A percentile compares a stretch with the other conserved stretches of the same genome.
Evolutionary conservation across 192 early-diverging fungal species (phyloP).

Genomic region (Podila epigama): DNA sequence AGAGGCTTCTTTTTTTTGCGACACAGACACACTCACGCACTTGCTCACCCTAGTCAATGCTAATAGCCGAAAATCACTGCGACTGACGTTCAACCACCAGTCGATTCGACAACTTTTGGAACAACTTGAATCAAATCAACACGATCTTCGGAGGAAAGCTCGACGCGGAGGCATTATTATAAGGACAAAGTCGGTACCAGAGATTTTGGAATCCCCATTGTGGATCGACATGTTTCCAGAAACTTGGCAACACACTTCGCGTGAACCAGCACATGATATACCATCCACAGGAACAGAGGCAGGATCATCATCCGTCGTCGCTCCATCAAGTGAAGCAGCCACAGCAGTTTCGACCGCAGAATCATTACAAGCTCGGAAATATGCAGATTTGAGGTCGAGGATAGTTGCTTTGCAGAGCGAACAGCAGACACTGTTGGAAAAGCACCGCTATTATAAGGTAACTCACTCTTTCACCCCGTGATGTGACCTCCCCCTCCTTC

Average conservation of each 20-base stretch:
- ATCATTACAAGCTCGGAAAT: slow-evolving; percentile 19
- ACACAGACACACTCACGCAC: no score
- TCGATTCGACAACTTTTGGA: slow-evolving; percentile 34
- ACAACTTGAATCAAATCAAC: slow-evolving; percentile 32
- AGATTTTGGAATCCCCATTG: slow-evolving; percentile 25
- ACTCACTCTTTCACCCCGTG: not conserved
- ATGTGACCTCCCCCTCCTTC: not conserved
- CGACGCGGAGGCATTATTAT: slow-evolving; percentile 36
- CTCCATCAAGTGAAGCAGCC: not conserved
- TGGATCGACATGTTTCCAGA: slow-evolving; percentile 45
- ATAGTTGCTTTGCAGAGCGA: slow-evolving; percentile 22
- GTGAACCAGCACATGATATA: not conserved
- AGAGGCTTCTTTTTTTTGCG: no score
- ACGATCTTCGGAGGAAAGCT: slow-evolving; percentile 31
- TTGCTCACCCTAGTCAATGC: slow-evolving; percentile 5
- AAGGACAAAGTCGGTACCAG: slow-evolving; percentile 24
- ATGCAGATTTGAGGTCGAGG: slow-evolving; percentile 22
- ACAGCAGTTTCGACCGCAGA: not conserved
- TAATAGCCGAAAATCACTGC: slow-evolving; percentile 16
- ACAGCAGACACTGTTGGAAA: slow-evolving; percentile 22
- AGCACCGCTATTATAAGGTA: slow-evolving; percentile 44
- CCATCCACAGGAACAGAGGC: not conserved
- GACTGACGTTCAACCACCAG: slow-evolving; percentile 29
- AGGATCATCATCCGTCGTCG: not conserved
- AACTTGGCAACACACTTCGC: slow-evolving; percentile 19